phyloP scores from a whole-genome alignment of 495 filamentous ascomycete genomes.

The Aspergillus nanangensis region DNA sequence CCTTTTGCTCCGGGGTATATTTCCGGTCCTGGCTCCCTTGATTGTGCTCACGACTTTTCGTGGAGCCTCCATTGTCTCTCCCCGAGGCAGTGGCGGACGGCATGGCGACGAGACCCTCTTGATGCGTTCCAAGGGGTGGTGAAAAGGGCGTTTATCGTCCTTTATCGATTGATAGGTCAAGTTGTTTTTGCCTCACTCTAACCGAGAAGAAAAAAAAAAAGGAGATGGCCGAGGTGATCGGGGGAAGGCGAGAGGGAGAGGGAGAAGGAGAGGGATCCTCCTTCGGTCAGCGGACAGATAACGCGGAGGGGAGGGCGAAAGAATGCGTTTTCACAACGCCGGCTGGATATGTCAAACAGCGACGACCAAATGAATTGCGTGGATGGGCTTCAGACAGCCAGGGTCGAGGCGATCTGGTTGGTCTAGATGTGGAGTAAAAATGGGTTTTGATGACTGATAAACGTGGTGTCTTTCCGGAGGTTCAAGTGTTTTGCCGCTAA shows the following conservation, averaged over 20 bases:
- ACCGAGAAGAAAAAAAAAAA: too few relatives aligned
- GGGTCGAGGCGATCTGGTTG: neutral
- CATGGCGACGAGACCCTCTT: slow-evolving; percentile 44
- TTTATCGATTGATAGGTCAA: too few relatives aligned
- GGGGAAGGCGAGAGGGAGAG: too few relatives aligned
- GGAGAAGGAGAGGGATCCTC: too few relatives aligned
- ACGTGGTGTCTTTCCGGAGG: slow-evolving; percentile 26
- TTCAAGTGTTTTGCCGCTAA: slow-evolving; percentile 26
- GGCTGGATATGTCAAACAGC: neutral
- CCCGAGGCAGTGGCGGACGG: slow-evolving; percentile 73
- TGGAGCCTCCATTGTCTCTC: slow-evolving; percentile 55
- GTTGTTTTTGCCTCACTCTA: too few relatives aligned
- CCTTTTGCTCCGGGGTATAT: slow-evolving; percentile 85
- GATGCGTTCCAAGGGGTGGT: neutral
- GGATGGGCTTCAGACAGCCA: too few relatives aligned
- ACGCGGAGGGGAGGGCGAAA: too few relatives aligned
- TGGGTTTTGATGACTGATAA: slow-evolving; percentile 17
- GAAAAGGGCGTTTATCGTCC: too few relatives aligned
- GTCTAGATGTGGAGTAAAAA: slow-evolving; percentile 6
- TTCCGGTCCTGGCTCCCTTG: slow-evolving; percentile 90
- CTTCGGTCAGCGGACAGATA: too few relatives aligned
- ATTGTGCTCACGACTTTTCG: slow-evolving; percentile 79
- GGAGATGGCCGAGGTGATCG: too few relatives aligned
- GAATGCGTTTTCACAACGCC: too few relatives aligned
- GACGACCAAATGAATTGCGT: too few relatives aligned